Base-by-base conservation (phyloP, 2,329 filamentous ascomycete species). In the Botryosphaeria dothidea region DNA sequence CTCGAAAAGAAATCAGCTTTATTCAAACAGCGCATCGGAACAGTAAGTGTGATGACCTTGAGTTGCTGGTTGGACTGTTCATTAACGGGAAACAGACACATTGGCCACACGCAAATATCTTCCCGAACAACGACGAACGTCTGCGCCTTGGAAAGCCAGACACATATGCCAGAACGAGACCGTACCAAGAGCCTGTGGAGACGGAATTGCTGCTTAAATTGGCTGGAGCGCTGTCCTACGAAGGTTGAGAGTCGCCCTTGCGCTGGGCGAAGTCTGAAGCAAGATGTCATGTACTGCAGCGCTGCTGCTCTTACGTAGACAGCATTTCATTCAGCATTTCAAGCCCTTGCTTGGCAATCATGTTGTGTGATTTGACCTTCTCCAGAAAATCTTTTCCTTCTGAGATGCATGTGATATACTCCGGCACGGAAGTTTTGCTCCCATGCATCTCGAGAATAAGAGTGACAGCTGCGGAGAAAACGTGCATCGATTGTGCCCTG, bases 1-100 rank as follows among this genome's bases (percentile, higher is more conserved):
- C 61, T 57, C 6, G 70, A 68, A 27, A 61, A 54, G 45, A 70
- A 70, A 66, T 67, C 69, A 67, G 66, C 68, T 49, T 21, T 68
- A 8, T 68, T 41, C 49, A 62, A 34, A 51, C 27, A 46, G 21
- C 13, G 56, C 8, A 21, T 29, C 6, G 38, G 38, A 46, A 60
- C 56, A n/a, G 54, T 58, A 38, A 3, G 54, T 56, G 23, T 34
- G 5, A 5, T 11, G 11, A 34, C 11, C n/a, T 23, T 15, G 21
- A 23, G 29, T 2, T 11, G 5, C 15, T 38, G 3, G 3, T n/a
- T 3, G 23, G 7, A 43, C 11, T 8, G n/a, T 9, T 13, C 27
- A 23, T 31, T 58, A 17, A 58, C 34, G 17, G 19, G 41, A 17
- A 13, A n/a, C 21, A 58, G 38, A 60, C 56, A 6, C 56, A 60